A percentile compares a stretch with the other conserved stretches of the same genome.
phyloP scores from a whole-genome alignment of 192 early-diverging fungal genomes.

The Paraglomus brasilianum region DNA sequence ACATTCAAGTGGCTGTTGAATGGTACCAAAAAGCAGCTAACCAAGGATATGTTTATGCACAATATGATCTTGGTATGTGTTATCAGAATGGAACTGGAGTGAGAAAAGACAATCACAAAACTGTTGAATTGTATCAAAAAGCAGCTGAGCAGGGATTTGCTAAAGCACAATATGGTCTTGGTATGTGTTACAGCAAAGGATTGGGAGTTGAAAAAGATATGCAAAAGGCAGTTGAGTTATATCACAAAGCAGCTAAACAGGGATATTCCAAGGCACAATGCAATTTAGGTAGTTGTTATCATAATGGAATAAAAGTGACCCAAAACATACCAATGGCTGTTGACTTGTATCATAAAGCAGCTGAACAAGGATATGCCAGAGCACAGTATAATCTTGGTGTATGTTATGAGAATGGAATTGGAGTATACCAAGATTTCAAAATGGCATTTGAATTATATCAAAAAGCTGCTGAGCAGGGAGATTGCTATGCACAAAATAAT shows the following conservation, averaged over 20 bases:
- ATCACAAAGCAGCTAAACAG: too few species aligned
- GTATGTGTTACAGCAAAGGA: constrained; percentile 80
- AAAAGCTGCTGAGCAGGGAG: too few species aligned
- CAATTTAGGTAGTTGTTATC: constrained; percentile 76
- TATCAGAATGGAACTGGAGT: constrained; percentile 62
- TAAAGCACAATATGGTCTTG: constrained; percentile 77
- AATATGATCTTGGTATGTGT: constrained; percentile 57
- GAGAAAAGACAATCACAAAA: constrained; percentile 45
- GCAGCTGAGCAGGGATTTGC: constrained; percentile 69
- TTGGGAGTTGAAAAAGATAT: constrained; percentile 58
- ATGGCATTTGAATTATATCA: too few species aligned
- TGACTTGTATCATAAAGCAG: too few species aligned
- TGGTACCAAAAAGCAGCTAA: constrained; percentile 60
- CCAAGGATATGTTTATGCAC: constrained; percentile 56
- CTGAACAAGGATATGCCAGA: too few species aligned
- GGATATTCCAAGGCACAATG: constrained; percentile 82
- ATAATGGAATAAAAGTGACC: too few species aligned
- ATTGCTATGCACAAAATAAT: too few species aligned
- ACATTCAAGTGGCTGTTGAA: constrained; percentile 51
- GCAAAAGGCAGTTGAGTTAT: constrained; percentile 60
- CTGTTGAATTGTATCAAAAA: constrained; percentile 62
- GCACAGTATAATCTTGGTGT: too few species aligned
- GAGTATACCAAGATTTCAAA: too few species aligned
- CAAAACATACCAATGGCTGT: too few species aligned
- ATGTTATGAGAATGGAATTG: too few species aligned